Evolutionary conservation across 192 early-diverging fungal species (phyloP), one percentile per base, ranked within the genome.

Genomic region (Pilaira anomala): DNA sequence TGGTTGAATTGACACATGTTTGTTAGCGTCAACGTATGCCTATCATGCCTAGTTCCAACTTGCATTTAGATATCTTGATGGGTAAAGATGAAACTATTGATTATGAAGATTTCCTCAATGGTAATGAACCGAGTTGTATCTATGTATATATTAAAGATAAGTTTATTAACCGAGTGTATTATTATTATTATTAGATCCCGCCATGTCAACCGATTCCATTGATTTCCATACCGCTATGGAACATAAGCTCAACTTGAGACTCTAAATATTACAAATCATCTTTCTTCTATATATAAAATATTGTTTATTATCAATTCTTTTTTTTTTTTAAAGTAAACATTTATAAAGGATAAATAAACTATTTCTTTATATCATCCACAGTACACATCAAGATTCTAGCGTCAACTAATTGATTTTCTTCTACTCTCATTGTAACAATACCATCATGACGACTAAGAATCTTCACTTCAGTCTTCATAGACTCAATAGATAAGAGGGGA

Each of bases 1-100:
- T n/a, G n/a, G n/a, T n/a, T n/a, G n/a, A n/a, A 16, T 46, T 51
- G 56, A 80, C 41, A 42, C 41, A 42, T 14, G 14, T 21, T n/a
- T 21, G n/a, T n/a, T 50, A 66, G 82, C 66, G 68, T 46, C 77
- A 76, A 55, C 69, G 77, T 54, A 66, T 83, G 55, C 77, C 89
- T 61, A 79, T 79, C 54, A 53, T 89, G 48, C 72, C 82, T 56
- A 59, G 69, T 25, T 83, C 85, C 29, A 91, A 90, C 60, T 26
- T 81, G 0, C 74, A 78, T 51, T 60, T 92, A 58, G 93, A 96
- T 74, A 95, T 98, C 57, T 78, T 98, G 48, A 75, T 78, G 60
- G 95, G 95, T 59, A 85, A 83, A 65, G 97, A 98, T 77, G 83
- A 87, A 55, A 86, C 88, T 7, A 87, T 97, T 61, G 97, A 93